These are phyloP conservation scores for Zalerion maritima DNA, from an alignment of 495 filamentous ascomycete species.

Conservation along the genomic window DNA sequence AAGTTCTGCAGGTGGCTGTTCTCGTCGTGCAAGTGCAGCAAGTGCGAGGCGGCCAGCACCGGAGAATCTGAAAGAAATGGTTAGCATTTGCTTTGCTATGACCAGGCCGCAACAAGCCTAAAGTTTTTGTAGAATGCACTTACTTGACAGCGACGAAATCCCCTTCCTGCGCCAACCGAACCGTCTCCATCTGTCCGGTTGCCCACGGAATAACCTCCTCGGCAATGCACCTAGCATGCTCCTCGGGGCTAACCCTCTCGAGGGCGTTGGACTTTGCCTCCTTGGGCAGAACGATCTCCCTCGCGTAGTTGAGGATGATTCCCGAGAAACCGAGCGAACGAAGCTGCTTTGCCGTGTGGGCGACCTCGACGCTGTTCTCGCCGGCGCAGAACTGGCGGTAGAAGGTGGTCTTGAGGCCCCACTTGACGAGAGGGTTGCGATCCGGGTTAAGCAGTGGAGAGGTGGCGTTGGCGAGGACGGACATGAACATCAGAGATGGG, in stretches of 20 bases:
- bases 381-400: constrained; percentile 80
- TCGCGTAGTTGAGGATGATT: constrained; percentile 64
- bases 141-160: constrained; percentile 84
- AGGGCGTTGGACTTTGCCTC: constrained; percentile 31
- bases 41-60: constrained; percentile 76
- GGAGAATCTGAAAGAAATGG: constrained; percentile 42
- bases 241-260: constrained; percentile 20
- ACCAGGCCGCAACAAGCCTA: neutral
- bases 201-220: constrained; percentile 60
- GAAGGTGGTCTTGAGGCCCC: constrained; percentile 58
- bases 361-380: constrained; percentile 47
- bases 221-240: constrained; percentile 31
- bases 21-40: constrained; percentile 40
- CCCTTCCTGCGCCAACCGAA: constrained; percentile 54
- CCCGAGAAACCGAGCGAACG: constrained; percentile 57
- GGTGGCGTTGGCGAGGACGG: constrained; percentile 53
- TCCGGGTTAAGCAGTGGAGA: constrained; percentile 42
- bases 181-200: constrained; percentile 59
- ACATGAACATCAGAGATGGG: constrained; percentile 55
- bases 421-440: constrained; percentile 38
- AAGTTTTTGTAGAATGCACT: constrained; percentile 18
- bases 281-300: constrained; percentile 53
- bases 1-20: constrained; percentile 46
- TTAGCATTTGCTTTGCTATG: constrained; percentile 9
- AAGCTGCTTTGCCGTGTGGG: constrained; percentile 39